Evolutionary conservation across 306 rosid species (phyloP).

Genomic region (Citrullus amarus): DNA sequence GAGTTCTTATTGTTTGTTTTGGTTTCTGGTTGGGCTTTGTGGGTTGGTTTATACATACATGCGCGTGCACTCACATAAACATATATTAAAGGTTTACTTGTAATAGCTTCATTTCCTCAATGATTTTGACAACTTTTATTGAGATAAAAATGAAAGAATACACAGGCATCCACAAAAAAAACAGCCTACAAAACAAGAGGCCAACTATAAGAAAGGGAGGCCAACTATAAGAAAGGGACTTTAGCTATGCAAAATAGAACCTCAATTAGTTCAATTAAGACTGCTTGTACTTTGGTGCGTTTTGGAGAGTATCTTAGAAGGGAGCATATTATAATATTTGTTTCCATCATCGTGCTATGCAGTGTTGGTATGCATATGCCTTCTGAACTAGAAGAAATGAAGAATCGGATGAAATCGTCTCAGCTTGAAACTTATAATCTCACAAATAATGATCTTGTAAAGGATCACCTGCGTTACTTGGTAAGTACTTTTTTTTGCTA

Average conservation of each 20-base stretch:
- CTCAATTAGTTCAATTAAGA: too few species aligned
- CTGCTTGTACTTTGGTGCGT: too few species aligned
- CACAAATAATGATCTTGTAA: constrained; percentile 69
- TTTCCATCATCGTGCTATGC: constrained; percentile 13
- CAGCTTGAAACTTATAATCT: constrained; percentile 54
- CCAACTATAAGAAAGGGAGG: too few species aligned
- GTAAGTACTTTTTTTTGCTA: constrained; percentile 25
- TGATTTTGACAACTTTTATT: too few species aligned
- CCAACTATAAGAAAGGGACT: too few species aligned
- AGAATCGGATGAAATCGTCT: constrained; percentile 45
- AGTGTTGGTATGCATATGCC: constrained; percentile 78
- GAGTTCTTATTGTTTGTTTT: not conserved
- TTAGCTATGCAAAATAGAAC: too few species aligned
- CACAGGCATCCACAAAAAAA: too few species aligned
- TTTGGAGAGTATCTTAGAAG: not conserved
- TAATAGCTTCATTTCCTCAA: too few species aligned
- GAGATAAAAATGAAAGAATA: too few species aligned
- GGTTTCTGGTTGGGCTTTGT: not conserved
- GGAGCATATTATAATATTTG: not conserved
- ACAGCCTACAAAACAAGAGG: too few species aligned
- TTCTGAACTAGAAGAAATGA: constrained; percentile 59
- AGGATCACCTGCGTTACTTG: constrained; percentile 91
- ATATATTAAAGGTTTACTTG: too few species aligned
- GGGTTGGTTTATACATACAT: not conserved
- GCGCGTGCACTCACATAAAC: too few species aligned